Percentiles rank a stretch among this genome's conserved stretches.
Conservation (phyloP, 1,139 yeast species). For the Magnusiomyces suaveolens region DNA sequence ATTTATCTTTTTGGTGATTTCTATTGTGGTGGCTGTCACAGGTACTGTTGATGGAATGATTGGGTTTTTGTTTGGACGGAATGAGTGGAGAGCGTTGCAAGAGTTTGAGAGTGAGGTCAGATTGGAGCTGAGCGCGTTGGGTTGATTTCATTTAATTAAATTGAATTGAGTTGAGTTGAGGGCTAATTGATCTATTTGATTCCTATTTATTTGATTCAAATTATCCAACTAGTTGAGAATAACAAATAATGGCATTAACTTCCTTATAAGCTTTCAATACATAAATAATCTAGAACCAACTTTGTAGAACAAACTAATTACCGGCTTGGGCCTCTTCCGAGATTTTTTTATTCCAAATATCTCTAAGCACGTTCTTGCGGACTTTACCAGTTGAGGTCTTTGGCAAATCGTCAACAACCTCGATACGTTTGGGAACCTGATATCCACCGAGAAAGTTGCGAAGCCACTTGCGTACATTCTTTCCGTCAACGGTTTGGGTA, state of each 20-base stretch:
- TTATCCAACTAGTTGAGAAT: no score
- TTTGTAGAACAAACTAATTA: background rate
- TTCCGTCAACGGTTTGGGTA: conserved; percentile 15
- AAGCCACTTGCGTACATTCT: conserved; percentile 23
- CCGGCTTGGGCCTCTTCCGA: background rate
- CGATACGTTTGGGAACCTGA: conserved; percentile 29
- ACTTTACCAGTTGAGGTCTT: conserved; percentile 35
- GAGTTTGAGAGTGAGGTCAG: conserved; percentile 43
- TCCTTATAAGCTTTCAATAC: no score
- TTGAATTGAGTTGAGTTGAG: no score
- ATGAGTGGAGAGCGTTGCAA: conserved; percentile 63
- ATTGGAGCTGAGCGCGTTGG: conserved; percentile 20
- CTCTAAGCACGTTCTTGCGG: conserved; percentile 29
- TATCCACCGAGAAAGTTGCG: conserved; percentile 28
- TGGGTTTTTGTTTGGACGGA: conserved; percentile 67
- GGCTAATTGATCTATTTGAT: no score
- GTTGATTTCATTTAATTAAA: no score
- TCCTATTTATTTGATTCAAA: no score
- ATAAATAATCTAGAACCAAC: background rate
- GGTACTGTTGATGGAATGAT: conserved; percentile 73
- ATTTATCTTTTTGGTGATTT: conserved; percentile 43
- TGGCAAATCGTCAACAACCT: conserved; percentile 28
- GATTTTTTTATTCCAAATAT: conserved; percentile 11
- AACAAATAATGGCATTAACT: no score
- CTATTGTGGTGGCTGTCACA: conserved; percentile 44